A percentile compares a stretch with the other conserved stretches of the same genome.
Evolutionary conservation across 371 early-diverging fungal species (phyloP).

Genomic region (Mortierella sp.): DNA sequence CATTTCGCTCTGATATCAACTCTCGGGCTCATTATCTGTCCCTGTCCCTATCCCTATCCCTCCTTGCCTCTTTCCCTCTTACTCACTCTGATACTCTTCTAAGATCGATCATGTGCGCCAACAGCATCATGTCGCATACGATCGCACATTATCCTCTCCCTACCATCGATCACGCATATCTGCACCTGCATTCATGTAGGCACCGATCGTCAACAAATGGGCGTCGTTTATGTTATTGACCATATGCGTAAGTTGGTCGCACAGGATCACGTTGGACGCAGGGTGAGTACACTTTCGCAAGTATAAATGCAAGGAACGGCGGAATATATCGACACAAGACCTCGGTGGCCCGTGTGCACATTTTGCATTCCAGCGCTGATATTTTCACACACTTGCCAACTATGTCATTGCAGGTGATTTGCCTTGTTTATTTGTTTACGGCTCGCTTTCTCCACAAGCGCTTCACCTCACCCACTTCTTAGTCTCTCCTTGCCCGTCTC

Average conservation of each 20-base stretch:
- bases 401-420: not conserved
- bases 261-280: not conserved
- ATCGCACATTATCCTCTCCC: not conserved
- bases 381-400: not conserved
- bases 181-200: not conserved
- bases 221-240: not conserved
- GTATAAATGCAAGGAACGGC: not conserved
- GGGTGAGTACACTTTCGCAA: not conserved
- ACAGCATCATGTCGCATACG: not conserved
- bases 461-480: not conserved
- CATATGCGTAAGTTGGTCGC: not conserved
- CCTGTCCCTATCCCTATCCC: not conserved
- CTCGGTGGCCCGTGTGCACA: not conserved
- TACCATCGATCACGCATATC: not conserved
- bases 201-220: not conserved
- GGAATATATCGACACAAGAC: slow-evolving; percentile 2
- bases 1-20: too few relatives aligned
- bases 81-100: not conserved
- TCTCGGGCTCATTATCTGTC: not conserved
- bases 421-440: not conserved
- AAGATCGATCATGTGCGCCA: not conserved
- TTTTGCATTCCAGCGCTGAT: not conserved
- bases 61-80: not conserved
- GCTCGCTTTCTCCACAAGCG: not conserved
- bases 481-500: not conserved